These are phyloP conservation scores for Euphorbia peplus DNA, from an alignment of 345 rosid genomes.

Conservation along the genomic window DNA sequence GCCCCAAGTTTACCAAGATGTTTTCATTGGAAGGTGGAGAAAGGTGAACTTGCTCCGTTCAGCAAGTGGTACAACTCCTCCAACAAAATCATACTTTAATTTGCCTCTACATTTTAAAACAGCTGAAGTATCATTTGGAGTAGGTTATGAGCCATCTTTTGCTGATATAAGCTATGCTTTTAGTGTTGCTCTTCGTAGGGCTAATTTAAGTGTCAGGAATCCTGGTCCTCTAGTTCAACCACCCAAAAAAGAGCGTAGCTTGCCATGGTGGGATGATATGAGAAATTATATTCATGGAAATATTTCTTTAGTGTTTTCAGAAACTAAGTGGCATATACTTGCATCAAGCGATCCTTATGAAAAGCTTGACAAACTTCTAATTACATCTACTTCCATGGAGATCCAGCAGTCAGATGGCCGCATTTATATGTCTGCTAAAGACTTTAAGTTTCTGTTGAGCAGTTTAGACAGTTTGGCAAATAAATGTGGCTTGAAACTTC, in stretches of 20 bases:
- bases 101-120: slow-evolving; percentile 75
- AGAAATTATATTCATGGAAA: slow-evolving; percentile 92
- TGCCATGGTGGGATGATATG: slow-evolving; percentile 99
- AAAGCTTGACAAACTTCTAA: slow-evolving; percentile 82
- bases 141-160: slow-evolving; percentile 91
- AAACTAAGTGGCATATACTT: slow-evolving; percentile 69
- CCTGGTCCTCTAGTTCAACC: slow-evolving; percentile 50
- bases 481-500: slow-evolving; percentile 56
- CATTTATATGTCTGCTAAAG: slow-evolving; percentile 62
- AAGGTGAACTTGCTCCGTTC: slow-evolving; percentile 90
- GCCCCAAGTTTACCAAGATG: slow-evolving; percentile 85
- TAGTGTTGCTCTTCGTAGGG: slow-evolving; percentile 95
- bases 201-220: slow-evolving; percentile 73
- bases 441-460: slow-evolving; percentile 77
- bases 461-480: slow-evolving; percentile 82
- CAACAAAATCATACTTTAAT: slow-evolving; percentile 80
- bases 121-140: slow-evolving; percentile 82
- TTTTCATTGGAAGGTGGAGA: slow-evolving; percentile 95
- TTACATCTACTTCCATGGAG: slow-evolving; percentile 66
- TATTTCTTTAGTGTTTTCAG: slow-evolving; percentile 58
- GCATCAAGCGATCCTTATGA: slow-evolving; percentile 97
- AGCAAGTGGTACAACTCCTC: slow-evolving; percentile 93
- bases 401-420: slow-evolving; percentile 94
- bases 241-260: slow-evolving; percentile 79
- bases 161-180: slow-evolving; percentile 96